Evolutionary conservation across 2,329 filamentous ascomycete genomes (phyloP), one percentile per base, ranked within the genome.

Genomic region (Fusarium liriodendri): DNA sequence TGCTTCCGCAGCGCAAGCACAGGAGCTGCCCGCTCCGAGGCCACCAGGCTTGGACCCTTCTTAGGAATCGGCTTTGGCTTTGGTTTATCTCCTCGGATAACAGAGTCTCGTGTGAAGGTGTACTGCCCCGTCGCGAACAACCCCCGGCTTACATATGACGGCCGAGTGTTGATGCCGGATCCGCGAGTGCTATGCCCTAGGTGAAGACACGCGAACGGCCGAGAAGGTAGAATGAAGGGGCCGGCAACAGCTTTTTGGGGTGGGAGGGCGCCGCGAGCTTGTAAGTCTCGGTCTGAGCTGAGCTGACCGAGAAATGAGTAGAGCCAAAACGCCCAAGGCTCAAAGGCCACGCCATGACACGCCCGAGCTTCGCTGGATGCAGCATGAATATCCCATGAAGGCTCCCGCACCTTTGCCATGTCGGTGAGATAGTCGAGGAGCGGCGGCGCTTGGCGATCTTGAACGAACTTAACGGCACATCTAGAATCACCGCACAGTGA

Each of bases 291-390:
- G 63, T 85, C 83, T 9, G 77, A 66, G 20, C 76, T 78, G 6
- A 85, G 74, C 54, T 85, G 83, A 2, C 83, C 84, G 11, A 85
- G 78, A 57, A 85, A 79, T 6, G 82, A 79, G 69, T 83, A 84
- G 5, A 85, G 73, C 83, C 84, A 85, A 57, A 85, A 85, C 1
- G 81, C 82, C 82, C 83, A 85, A 2, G 79, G 69, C 66, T 85
- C 83, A 38, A 84, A 85, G 2, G 81, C 78, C 5, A 80, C 76
- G 2, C 77, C 79, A 40, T 83, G 81, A 33, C 83, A 84, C 6
- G 78, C 79, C 16, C 77, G 70, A 18, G 75, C 73, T n/a, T 80
- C 75, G 37, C 74, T 77, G 14, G 67, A 73, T 18, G 77, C 75
- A 8, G 82, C 78, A 22, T 80, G 79, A 3, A 73, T 76, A 47